phyloP scores from a whole-genome alignment of 768 basidiomycete genomes.

The Trametopsis cervina region DNA sequence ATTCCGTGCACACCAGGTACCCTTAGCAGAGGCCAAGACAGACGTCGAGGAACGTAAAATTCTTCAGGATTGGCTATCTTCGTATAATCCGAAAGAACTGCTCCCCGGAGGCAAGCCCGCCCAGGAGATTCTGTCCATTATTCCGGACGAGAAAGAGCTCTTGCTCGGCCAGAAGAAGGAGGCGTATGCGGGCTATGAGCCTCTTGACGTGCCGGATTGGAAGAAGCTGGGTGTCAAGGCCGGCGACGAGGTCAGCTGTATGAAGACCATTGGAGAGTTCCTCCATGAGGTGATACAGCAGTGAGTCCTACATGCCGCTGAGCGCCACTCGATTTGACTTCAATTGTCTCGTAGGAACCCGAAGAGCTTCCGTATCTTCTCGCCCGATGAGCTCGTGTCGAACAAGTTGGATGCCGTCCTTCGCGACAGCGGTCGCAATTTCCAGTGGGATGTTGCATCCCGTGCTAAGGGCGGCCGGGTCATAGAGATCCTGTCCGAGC shows the following conservation, averaged over 20 bases:
- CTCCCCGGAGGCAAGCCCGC: constrained; percentile 55
- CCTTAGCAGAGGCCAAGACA: constrained; percentile 66
- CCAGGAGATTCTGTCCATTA: constrained; percentile 47
- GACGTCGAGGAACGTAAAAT: constrained; percentile 52
- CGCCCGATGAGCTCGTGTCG: constrained; percentile 81
- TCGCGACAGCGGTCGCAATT: constrained; percentile 59
- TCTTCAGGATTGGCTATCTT: constrained; percentile 67
- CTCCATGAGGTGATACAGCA: constrained; percentile 48
- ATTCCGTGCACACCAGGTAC: constrained; percentile 86
- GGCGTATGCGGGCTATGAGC: constrained; percentile 52
- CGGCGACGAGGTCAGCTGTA: constrained; percentile 63
- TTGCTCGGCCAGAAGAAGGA: constrained; percentile 69
- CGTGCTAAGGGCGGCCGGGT: constrained; percentile 74
- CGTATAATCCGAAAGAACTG: constrained; percentile 63
- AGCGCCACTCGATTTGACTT: no score
- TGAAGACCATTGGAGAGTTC: constrained; percentile 61
- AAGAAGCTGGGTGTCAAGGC: constrained; percentile 33
- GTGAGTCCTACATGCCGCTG: no score
- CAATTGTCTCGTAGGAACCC: constrained; percentile 49
- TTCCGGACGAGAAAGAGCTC: constrained; percentile 45
- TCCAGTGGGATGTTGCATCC: constrained; percentile 76
- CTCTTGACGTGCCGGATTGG: constrained; percentile 67
- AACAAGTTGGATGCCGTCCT: constrained; percentile 86
- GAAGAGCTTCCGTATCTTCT: constrained; percentile 78
- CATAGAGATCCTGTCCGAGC: constrained; percentile 84